Base-by-base conservation (phyloP, 257 asterid genomes). In the Solanum paucissectum region DNA sequence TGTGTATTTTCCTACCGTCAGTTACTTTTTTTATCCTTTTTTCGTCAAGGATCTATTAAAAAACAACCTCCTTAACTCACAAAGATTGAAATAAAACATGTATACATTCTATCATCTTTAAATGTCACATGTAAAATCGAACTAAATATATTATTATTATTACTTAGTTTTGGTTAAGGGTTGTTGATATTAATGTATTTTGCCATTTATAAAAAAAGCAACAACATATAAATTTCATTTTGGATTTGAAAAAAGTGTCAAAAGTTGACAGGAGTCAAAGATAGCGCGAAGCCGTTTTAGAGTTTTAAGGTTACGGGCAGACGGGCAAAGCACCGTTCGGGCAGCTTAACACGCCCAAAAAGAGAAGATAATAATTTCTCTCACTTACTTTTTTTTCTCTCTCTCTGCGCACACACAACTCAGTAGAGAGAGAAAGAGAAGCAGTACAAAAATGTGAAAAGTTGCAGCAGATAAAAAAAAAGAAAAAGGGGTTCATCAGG, bases 311-410 rank as follows among this genome's bases (percentile, higher is more conserved):
- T 88, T 60, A 38, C 89, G 96, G 96, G 96, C 92, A 93, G 93
- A 20, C 92, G 95, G 96, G 94, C 89, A 90, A 85, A 74, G 83
- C 87, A 83, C 88, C 94, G 96, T 90, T 94, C 94, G 98, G 98
- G 93, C 93, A 95, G 91, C 87, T 82, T 91, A 93, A 90, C 94
- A 89, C 93, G 93, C 95, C 92, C 92, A 89, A 91, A 93, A 94
- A 92, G 94, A 89, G 83, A 91, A 90, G 40, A 88, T 91, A 90
- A 88, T 88, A 74, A 91, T 90, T 86, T 46, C 64, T 87, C 90
- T 37, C 89, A 21, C 88, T 33, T 82, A 33, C 87, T 6, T 83
- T 91, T 86, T 37, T 87, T 92, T 66, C 74, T 36, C 64, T 87
- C 92, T 84, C 90, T 37, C 88, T 76, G 89, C 88, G 69, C 81